Base-by-base conservation (phyloP, 352 stramenopile genomes). In the Pythium aphanidermatum region DNA sequence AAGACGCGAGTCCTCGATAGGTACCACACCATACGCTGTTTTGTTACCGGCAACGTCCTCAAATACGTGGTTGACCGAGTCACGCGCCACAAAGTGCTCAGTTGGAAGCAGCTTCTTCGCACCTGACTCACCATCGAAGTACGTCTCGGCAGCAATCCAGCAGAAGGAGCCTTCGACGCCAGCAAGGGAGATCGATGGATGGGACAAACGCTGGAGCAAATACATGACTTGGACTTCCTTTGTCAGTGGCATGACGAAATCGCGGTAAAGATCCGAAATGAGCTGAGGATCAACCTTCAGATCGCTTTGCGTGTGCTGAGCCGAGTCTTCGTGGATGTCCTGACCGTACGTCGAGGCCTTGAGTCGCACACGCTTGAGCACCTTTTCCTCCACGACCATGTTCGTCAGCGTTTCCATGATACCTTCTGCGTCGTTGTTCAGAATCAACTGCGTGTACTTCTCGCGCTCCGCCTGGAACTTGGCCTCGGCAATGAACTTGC, bases 241-340 rank as follows among this genome's bases (percentile, higher is more conserved):
- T 9, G 96, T 99, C 39, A 99, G 71, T 11, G 96, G 96, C 64
- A 99, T 99, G 39, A 99, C 96, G 50, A 98, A 96, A 70, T 98
- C 84, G 33, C 89, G 72, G 63, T 99, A 99, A 34, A 99, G 85
- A 50, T 83, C 77, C 44, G 96, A 97, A 57, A 99, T 98, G 14
- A 97, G 75, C 55, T 94, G 74, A 16, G 96, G 96, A 55, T 98
- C 81, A 12, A 99, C 86, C 57, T 99, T 99, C 38, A 84, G 78
- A 25, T 78, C 58, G 34, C n/a, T 74, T 49, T n/a, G 59, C 57
- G 56, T 57, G 34, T 25, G 45, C 39, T 6, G 58, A 1, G 45
- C 41, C 58, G 58, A 17, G 68, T 63, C 36, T 87, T 88, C 32
- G 76, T 64, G 46, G 59, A 93, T 46, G 55, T 96, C 57, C 64